These are phyloP conservation scores for Fennellomyces sp. DNA, from an alignment of 371 early-diverging fungal genomes.

Conservation along the genomic window DNA sequence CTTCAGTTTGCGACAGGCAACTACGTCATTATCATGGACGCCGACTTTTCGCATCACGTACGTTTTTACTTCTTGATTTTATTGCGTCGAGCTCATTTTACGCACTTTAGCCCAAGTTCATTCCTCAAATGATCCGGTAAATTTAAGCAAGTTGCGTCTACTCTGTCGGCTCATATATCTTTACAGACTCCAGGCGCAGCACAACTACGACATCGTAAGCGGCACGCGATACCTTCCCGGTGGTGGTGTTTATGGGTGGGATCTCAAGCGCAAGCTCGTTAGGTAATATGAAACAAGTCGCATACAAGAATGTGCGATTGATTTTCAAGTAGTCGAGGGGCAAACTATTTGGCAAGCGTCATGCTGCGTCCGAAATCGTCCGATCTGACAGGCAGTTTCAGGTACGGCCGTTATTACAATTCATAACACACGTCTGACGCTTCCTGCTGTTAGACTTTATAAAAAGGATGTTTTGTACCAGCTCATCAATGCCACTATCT, in stretches of 20 bases:
- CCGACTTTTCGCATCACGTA: conserved; percentile 99
- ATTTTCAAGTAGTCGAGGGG: conserved; percentile 78
- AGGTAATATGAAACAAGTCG: conserved; percentile 52
- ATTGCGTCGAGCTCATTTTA: background rate
- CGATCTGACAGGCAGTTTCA: conserved; percentile 97
- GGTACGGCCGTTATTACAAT: conserved; percentile 36
- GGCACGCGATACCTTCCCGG: conserved; percentile 91
- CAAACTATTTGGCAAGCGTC: conserved; percentile 95
- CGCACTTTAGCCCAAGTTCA: conserved; percentile 87
- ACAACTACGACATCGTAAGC: conserved; percentile 93
- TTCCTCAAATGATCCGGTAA: conserved; percentile 90
- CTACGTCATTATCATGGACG: conserved; percentile 98
- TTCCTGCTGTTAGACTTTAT: conserved; percentile 76
- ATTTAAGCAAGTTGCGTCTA: background rate
- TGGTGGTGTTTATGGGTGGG: conserved; percentile 99
- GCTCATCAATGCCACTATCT: conserved; percentile 85
- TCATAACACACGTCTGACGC: background rate
- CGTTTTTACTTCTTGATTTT: background rate
- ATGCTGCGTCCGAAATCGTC: conserved; percentile 91
- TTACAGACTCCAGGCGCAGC: conserved; percentile 74
- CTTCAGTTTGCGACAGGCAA: conserved; percentile 93
- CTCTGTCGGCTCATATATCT: background rate
- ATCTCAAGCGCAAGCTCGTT: conserved; percentile 94
- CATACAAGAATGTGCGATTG: background rate
- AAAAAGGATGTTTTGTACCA: conserved; percentile 88